phyloP scores from a whole-genome alignment of 2,329 filamentous ascomycete genomes.

The Colletotrichum musae region DNA sequence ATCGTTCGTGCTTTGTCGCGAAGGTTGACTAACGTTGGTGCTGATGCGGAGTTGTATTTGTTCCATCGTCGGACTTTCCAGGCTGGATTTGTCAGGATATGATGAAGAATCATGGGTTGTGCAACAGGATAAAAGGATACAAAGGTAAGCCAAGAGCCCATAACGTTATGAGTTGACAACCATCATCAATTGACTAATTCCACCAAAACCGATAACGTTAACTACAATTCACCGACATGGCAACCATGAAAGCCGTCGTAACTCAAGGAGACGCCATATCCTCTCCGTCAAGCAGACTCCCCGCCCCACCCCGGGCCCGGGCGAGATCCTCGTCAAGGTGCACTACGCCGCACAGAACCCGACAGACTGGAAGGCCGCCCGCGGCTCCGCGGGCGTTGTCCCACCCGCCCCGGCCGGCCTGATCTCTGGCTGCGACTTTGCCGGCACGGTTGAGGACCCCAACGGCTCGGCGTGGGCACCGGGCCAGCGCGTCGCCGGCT shows the following conservation, averaged over 20 bases:
- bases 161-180: too few relatives aligned
- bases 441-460: constrained; percentile 47
- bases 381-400: constrained; percentile 6
- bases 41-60: background rate
- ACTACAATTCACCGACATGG: background rate
- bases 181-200: too few relatives aligned
- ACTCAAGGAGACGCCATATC: constrained; percentile 45
- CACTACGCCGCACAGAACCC: constrained; percentile 52
- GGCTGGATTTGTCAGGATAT: too few relatives aligned
- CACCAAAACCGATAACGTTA: background rate
- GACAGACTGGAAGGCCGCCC: constrained; percentile 49
- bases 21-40: too few relatives aligned
- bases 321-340: constrained; percentile 51
- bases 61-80: too few relatives aligned
- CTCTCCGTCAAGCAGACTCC: constrained; percentile 46
- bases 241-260: constrained; percentile 49
- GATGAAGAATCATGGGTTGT: too few relatives aligned
- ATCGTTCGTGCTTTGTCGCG: background rate
- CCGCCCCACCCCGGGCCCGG: constrained; percentile 46
- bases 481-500: constrained; percentile 51
- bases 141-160: too few relatives aligned
- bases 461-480: constrained; percentile 49
- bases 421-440: constrained; percentile 51
- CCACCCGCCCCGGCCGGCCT: constrained; percentile 44
- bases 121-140: too few relatives aligned